Base-by-base conservation (phyloP, 139 green algal species). In the Picochlorum sp. region DNA sequence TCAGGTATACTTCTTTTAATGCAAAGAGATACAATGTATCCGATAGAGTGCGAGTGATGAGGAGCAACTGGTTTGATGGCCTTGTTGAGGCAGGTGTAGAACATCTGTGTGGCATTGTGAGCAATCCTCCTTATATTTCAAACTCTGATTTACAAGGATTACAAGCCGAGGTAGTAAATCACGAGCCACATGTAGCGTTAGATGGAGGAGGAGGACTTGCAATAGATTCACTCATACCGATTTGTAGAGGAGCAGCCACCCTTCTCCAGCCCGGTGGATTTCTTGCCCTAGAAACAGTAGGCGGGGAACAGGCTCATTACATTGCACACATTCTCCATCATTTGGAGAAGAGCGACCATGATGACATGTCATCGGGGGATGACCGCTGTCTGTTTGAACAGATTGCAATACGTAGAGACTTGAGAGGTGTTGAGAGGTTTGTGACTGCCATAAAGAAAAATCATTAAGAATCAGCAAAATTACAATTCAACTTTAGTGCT, bases 51-150 rank as follows among this genome's bases (percentile, higher is more conserved):
- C 32, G 39, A 16, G 65, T 89, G 2, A 30, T 73, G 9, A 33
- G 58, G 28, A 88, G 88, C 20, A 76, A 51, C 22, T 96, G 86
- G 88, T 88, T 73, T 43, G 76, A 75, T 26, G 80, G 85, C 0
- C 41, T 96, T 47, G 24, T 67, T 28, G 47, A 28, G 8, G 36
- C 47, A 32, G 57, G 50, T 2, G 43, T 59, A 29, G 50, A 32
- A 28, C 68, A 80, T 9, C 36, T 95, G 8, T 75, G 67, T n/a
- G 90, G 87, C 13, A 54, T 97, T 5, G 61, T 97, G 6, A 89
- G 75, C 69, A 97, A 97, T 69, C 90, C 90, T 12, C 90, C 90
- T 4, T 97, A 97, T 77, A 95, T 97, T 24, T 73, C 79, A 2
- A 43, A 44, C 0, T 30, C 51, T 1, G 25, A 87, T 35, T 75